Conservation (phyloP, 176 grass and related monocot species). For the Eragrostis nindensis region DNA sequence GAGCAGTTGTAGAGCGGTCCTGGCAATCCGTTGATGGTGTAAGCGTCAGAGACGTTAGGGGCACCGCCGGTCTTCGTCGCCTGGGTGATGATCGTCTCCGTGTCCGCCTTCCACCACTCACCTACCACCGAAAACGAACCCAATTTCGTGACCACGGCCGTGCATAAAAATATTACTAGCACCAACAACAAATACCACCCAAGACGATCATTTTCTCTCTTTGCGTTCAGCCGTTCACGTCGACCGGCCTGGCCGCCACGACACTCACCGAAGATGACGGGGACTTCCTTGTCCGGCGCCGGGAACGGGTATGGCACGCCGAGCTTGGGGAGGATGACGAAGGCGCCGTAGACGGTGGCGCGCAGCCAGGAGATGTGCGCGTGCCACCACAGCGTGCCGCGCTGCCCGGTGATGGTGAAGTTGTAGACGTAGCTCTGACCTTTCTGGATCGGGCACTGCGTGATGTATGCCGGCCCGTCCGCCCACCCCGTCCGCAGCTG, state of each 20-base stretch:
- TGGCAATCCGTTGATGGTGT: conserved; percentile 69
- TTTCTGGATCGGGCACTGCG: conserved; percentile 81
- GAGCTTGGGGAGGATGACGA: conserved; percentile 77
- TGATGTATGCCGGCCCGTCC: conserved; percentile 80
- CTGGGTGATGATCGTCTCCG: conserved; percentile 48
- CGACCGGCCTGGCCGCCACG: neutral
- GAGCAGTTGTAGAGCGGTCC: conserved; percentile 69
- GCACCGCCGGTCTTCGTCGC: conserved; percentile 40
- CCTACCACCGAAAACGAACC: conserved; percentile 22
- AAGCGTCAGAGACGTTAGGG: conserved; percentile 66
- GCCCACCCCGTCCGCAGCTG: conserved; percentile 72
- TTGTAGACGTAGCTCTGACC: conserved; percentile 81
- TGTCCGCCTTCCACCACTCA: conserved; percentile 71
- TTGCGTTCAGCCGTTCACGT: conserved; percentile 20
- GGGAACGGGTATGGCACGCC: conserved; percentile 75
- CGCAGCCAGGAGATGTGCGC: conserved; percentile 87
- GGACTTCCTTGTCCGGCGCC: conserved; percentile 60
- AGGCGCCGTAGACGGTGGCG: conserved; percentile 61
- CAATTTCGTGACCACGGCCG: neutral
- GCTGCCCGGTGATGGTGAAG: conserved; percentile 67
- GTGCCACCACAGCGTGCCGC: conserved; percentile 90
- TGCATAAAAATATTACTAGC: neutral
- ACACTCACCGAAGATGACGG: conserved; percentile 67
- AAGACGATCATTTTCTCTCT: conserved; percentile 2
- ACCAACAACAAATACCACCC: neutral